Evolutionary conservation across 306 rosid species (phyloP).

Genomic region (Malus sylvestris): DNA sequence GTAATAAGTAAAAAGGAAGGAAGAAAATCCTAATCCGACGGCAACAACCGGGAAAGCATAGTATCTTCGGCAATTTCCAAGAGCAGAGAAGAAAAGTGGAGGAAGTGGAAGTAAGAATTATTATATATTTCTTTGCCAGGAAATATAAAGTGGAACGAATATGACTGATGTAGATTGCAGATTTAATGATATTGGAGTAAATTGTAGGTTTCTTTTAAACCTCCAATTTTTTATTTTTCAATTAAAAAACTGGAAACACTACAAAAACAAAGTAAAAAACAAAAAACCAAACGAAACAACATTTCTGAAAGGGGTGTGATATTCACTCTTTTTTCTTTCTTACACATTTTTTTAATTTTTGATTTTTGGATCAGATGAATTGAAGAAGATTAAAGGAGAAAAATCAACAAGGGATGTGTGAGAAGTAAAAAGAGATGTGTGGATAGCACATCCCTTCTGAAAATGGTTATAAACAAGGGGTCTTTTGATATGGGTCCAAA

Average conservation of each 20-base stretch:
- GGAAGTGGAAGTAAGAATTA: no score
- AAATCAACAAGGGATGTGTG: no score
- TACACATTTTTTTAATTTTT: no score
- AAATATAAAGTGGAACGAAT: neutral
- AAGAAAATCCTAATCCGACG: neutral
- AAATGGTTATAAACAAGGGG: no score
- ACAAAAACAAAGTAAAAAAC: neutral
- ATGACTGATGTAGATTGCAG: conserved; percentile 35
- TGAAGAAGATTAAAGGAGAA: no score
- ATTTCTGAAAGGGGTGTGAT: neutral
- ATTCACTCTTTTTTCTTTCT: no score
- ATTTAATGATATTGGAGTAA: neutral
- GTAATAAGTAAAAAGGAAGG: accelerated
- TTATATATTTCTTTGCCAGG: no score
- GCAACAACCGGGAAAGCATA: conserved; percentile 9
- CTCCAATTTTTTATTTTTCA: neutral
- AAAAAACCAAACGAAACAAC: neutral
- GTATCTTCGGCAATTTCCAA: conserved; percentile 29
- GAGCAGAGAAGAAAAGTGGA: conserved; percentile 1
- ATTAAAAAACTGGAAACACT: neutral
- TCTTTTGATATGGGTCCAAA: no score
- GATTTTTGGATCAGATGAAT: no score
- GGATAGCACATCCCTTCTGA: no score
- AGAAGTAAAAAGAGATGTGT: no score
- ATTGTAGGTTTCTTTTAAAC: conserved; percentile 1